Conservation (phyloP, 345 rosid species). For the Punica granatum region DNA sequence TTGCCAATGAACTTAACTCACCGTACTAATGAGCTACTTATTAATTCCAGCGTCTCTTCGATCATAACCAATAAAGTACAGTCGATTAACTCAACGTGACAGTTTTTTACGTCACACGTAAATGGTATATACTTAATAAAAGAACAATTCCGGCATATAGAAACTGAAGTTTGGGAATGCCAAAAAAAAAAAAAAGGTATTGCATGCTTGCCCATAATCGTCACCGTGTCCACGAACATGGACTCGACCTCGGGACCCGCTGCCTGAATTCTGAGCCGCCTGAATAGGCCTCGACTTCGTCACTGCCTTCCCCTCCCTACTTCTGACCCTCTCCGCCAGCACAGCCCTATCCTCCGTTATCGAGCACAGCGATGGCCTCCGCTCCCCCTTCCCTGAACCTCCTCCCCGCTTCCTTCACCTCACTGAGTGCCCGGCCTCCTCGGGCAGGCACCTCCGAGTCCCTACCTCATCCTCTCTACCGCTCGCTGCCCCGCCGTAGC, state of each 20-base stretch:
- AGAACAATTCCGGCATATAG: too few relatives aligned
- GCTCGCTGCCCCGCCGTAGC: background rate
- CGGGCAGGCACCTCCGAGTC: slow-evolving; percentile 15
- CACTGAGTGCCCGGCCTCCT: background rate
- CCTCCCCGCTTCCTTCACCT: background rate
- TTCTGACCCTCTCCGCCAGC: slow-evolving; percentile 2
- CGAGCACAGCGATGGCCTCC: slow-evolving; percentile 54
- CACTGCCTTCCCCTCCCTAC: slow-evolving; percentile 9
- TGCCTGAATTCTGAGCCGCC: slow-evolving; percentile 24
- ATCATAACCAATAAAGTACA: too few relatives aligned
- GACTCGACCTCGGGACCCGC: slow-evolving; percentile 16
- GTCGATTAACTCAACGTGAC: too few relatives aligned
- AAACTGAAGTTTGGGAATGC: too few relatives aligned
- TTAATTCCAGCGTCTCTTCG: too few relatives aligned
- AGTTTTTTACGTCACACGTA: too few relatives aligned
- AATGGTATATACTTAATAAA: too few relatives aligned
- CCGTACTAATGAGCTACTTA: too few relatives aligned
- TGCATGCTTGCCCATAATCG: background rate
- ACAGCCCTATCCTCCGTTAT: slow-evolving; percentile 51
- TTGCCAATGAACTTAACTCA: too few relatives aligned
- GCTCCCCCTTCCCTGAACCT: slow-evolving; percentile 38
- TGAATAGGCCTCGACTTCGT: background rate
- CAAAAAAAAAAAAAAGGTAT: too few relatives aligned
- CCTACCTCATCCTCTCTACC: slow-evolving; percentile 20
- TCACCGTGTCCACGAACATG: slow-evolving; percentile 18